Percentiles rank a stretch among this genome's conserved stretches.
Conservation (phyloP, 2,329 filamentous ascomycete genomes). For the Venturia carpophila region DNA sequence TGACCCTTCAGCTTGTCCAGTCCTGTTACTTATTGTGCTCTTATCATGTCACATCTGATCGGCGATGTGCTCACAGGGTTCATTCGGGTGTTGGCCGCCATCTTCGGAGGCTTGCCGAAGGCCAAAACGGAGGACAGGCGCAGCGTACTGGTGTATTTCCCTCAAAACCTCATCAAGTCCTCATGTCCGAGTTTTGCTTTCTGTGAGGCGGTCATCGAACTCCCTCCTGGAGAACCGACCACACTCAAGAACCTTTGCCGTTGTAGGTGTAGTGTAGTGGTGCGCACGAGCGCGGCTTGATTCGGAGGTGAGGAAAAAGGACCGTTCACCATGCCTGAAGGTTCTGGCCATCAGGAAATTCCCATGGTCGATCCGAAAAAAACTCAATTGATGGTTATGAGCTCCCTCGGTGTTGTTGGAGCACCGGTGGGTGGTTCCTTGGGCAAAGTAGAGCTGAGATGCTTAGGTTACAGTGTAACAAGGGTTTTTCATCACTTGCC, state of each 20-base stretch:
- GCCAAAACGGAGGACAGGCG: no score
- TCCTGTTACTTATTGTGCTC: background rate
- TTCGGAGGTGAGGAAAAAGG: background rate
- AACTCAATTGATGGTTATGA: background rate
- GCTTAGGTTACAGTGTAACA: background rate
- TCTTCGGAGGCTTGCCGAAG: no score
- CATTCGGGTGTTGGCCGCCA: no score
- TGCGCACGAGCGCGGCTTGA: background rate
- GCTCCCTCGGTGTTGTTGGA: background rate
- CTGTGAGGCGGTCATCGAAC: no score
- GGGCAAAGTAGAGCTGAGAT: background rate
- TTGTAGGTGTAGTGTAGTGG: background rate
- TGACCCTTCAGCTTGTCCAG: background rate
- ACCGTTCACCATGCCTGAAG: background rate
- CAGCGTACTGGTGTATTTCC: no score
- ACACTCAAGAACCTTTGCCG: background rate
- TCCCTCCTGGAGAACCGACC: no score
- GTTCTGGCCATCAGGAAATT: background rate
- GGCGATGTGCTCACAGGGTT: no score
- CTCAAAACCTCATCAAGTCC: no score
- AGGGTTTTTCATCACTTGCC: background rate
- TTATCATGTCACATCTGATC: background rate
- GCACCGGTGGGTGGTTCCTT: background rate
- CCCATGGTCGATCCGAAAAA: background rate
- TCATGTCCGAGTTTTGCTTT: no score